A percentile compares a stretch with the other conserved stretches of the same genome.
phyloP scores from a whole-genome alignment of 1,284 basidiomycete species.

The Flammula alnicola region DNA sequence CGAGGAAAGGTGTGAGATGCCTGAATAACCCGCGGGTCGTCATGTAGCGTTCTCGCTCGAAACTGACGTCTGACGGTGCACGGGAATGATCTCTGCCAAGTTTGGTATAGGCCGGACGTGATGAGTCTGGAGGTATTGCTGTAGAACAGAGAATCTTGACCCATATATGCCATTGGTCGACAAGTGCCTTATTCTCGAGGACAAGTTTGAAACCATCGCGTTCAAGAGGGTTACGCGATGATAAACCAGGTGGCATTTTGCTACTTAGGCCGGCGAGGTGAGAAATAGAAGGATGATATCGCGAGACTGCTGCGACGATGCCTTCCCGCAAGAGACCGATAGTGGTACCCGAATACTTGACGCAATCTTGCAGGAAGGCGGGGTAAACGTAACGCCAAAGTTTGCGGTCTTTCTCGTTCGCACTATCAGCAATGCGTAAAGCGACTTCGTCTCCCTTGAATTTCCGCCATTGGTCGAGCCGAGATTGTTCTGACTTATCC shows the following conservation, averaged over 20 bases:
- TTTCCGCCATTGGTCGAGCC: constrained; percentile 67
- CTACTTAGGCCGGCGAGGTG: constrained; percentile 69
- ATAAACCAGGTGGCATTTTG: constrained; percentile 48
- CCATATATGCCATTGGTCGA: constrained; percentile 91
- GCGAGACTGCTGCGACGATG: constrained; percentile 64
- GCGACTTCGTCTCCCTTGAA: constrained; percentile 55
- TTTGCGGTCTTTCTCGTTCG: constrained; percentile 62
- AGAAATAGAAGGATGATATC: constrained; percentile 71
- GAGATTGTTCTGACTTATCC: constrained; percentile 58
- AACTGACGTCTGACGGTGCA: constrained; percentile 72
- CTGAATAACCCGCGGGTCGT: constrained; percentile 85
- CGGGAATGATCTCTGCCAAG: constrained; percentile 71
- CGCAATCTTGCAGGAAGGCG: constrained; percentile 57
- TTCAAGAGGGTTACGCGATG: constrained; percentile 47
- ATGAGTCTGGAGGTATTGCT: constrained; percentile 67
- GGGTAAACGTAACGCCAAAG: constrained; percentile 78
- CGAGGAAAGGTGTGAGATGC: constrained; percentile 86
- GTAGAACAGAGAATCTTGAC: constrained; percentile 84
- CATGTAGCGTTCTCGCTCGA: constrained; percentile 76
- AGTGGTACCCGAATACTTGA: constrained; percentile 50
- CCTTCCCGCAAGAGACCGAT: constrained; percentile 61
- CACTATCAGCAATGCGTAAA: constrained; percentile 70
- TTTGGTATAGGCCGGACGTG: constrained; percentile 55
- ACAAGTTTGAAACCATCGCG: constrained; percentile 56
- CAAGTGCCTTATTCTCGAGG: constrained; percentile 65